Conservation (phyloP, 139 green algal genomes). For the Mychonastes homosphaera region DNA sequence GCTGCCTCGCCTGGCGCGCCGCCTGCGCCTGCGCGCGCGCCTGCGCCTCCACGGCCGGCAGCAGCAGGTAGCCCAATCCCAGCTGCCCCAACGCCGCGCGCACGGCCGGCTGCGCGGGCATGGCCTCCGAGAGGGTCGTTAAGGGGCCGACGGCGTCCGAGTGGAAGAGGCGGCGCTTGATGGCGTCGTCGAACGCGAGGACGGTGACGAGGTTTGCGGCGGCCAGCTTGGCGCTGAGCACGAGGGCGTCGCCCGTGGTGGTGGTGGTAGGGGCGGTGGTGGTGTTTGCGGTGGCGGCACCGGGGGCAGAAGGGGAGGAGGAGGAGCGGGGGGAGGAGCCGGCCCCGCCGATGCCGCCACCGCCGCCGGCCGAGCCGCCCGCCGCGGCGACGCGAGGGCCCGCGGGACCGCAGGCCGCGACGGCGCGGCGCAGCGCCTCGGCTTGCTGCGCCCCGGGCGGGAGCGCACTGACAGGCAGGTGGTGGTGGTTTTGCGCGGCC, state of each 20-base stretch:
- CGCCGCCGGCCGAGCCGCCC: background rate
- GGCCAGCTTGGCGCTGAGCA: conserved; percentile 10
- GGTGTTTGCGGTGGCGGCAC: background rate
- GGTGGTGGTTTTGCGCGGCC: background rate
- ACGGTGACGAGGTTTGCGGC: conserved; percentile 17
- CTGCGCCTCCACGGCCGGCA: background rate
- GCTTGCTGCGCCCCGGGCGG: background rate
- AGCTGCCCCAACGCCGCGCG: conserved; percentile 12
- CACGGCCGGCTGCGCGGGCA: conserved; percentile 1
- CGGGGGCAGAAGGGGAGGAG: background rate
- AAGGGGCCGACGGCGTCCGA: conserved; percentile 13
- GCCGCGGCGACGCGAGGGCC: background rate
- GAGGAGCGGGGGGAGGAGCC: background rate
- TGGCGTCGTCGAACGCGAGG: conserved; percentile 12
- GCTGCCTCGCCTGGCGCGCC: too few relatives aligned
- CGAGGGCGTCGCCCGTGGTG: conserved; percentile 1
- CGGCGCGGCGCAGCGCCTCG: background rate
- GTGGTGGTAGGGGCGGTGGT: background rate
- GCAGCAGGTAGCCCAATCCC: conserved; percentile 16
- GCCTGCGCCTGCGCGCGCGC: too few relatives aligned
- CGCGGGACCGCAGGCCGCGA: background rate
- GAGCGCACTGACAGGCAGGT: background rate
- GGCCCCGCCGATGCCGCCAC: background rate
- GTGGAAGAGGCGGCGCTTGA: conserved; percentile 17
- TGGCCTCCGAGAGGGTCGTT: conserved; percentile 9